Evolutionary conservation across 495 filamentous ascomycete species (phyloP).

Genomic region (Penicillium arizonense): DNA sequence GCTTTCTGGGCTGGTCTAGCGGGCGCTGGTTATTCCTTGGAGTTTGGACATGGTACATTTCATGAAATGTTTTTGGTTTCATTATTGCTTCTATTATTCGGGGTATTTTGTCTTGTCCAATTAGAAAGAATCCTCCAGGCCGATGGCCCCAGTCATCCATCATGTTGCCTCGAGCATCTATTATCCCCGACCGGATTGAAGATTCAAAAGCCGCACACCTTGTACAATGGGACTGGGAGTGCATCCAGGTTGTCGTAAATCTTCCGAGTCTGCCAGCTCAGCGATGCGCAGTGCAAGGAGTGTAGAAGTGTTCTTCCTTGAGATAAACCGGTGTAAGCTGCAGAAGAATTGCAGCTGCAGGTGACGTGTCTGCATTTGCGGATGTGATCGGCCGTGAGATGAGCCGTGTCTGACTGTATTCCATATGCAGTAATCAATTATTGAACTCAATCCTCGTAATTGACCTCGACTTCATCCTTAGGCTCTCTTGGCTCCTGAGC

Average conservation of each 20-base stretch:
- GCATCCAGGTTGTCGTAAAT: too few species aligned
- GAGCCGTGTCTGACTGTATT: neutral
- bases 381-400: neutral
- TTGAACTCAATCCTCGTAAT: constrained; percentile 50
- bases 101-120: constrained; percentile 5
- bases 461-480: constrained; percentile 70
- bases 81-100: constrained; percentile 9
- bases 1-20: neutral
- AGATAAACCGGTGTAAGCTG: neutral
- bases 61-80: constrained; percentile 7
- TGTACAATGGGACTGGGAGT: too few species aligned
- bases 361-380: neutral
- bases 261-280: too few species aligned
- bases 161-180: neutral
- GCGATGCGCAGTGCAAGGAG: too few species aligned
- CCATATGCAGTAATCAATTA: neutral
- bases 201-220: too few species aligned
- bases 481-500: constrained; percentile 92
- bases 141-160: neutral
- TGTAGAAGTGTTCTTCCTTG: too few species aligned
- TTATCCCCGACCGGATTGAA: neutral
- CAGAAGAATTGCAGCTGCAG: neutral
- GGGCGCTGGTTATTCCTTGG: neutral
- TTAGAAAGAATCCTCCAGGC: neutral
- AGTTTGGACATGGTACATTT: constrained; percentile 7